A percentile compares a stretch with the other conserved stretches of the same genome.
Evolutionary conservation across 228 moss, liverwort and hornwort species (phyloP).

Genomic region (Sphagnum fallax): DNA sequence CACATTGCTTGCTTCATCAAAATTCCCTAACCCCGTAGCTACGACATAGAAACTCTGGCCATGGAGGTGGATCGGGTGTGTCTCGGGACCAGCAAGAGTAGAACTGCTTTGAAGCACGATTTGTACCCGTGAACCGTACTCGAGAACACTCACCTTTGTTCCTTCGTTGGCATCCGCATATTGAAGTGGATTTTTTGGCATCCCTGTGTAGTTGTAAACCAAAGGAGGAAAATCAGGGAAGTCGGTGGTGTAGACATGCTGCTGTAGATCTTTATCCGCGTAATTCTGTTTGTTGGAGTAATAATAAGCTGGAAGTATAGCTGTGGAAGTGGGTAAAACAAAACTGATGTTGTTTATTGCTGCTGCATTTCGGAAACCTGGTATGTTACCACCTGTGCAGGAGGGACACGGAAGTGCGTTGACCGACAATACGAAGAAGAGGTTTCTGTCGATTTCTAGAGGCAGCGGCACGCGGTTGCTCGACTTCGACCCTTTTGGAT

Average conservation of each 20-base stretch:
- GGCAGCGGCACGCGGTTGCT: slow-evolving; percentile 11
- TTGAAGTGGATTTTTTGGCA: neutral
- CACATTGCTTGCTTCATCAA: neutral
- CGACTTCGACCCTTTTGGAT: too few species aligned
- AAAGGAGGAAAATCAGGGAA: slow-evolving; percentile 7
- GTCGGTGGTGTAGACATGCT: slow-evolving; percentile 3
- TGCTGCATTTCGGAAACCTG: neutral
- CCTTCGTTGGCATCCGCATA: neutral
- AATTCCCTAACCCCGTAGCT: slow-evolving; percentile 5
- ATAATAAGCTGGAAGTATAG: slow-evolving; percentile 7
- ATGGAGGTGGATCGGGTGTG: slow-evolving; percentile 9
- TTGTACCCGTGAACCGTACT: slow-evolving; percentile 2
- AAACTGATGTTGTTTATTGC: slow-evolving; percentile 9
- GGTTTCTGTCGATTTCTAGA: slow-evolving; percentile 30
- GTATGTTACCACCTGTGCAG: neutral
- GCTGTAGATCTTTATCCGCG: slow-evolving; percentile 9
- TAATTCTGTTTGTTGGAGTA: slow-evolving; percentile 19
- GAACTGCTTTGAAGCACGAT: slow-evolving; percentile 3
- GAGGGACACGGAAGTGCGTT: neutral
- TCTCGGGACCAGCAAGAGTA: neutral
- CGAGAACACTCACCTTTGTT: slow-evolving; percentile 1
- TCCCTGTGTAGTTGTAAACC: slow-evolving; percentile 3
- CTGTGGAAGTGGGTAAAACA: neutral
- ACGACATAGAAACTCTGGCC: slow-evolving; percentile 9
- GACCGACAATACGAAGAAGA: slow-evolving; percentile 29